Base-by-base conservation (phyloP, 1,139 yeast genomes). In the Candida labiduridarum region DNA sequence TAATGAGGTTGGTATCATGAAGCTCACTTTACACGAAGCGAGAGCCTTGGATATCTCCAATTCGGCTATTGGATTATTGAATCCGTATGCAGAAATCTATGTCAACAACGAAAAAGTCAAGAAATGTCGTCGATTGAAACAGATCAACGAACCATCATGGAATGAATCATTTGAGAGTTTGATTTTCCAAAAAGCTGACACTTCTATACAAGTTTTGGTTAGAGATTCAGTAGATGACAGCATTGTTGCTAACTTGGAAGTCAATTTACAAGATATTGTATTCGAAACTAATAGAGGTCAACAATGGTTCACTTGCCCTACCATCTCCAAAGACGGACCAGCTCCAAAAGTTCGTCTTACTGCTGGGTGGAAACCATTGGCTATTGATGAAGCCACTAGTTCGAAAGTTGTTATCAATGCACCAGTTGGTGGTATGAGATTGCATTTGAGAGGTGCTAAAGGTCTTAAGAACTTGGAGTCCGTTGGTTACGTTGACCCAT, bases 401-500 rank as follows among this genome's bases (percentile, higher is more conserved):
- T 72, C 74, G 3, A 71, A 75, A 49, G 70, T 74, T 25, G 69
- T 72, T 50, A 72, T 74, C 54, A 71, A 73, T 55, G 80, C 87
- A 33, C 83, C 92, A 45, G 72, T 87, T 56, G 95, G 92, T 60
- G 84, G 83, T 46, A 63, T 84, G 33, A 81, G 86, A 68, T 63
- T 87, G 41, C 83, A 82, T 57, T 59, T 87, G 48, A 76, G 83
- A 55, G 69, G 74, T 33, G 88, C 86, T 15, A 66, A 65, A 14
- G 80, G 79, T 48, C 70, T 87, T 57, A 73, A 80, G 59, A 87
- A 87, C 58, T 69, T 83, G 60, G 88, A 84, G 62, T 69, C 80
- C 5, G 79, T 86, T 52, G 92, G 92, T 50, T 81, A 79, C 54
- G 83, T 87, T 59, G 92, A 87, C 66, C 94, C 95, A 5, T 87